These are phyloP conservation scores for Cyanidiococcus yangmingshanensis DNA, from an alignment of 23 red algal genomes.

Conservation along the genomic window DNA sequence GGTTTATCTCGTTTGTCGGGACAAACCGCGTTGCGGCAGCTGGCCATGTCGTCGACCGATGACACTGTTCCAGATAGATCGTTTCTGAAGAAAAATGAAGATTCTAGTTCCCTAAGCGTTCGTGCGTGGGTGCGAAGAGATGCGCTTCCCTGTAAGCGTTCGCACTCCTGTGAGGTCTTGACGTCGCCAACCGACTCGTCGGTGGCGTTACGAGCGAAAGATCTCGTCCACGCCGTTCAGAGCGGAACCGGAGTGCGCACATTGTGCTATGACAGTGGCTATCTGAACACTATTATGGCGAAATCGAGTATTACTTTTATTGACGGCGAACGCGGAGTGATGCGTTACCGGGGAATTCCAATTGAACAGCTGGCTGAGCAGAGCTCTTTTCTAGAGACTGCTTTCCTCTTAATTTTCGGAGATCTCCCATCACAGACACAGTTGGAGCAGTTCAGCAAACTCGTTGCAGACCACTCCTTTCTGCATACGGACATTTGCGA, in stretches of 20 bases:
- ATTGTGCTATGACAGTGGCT: conserved; percentile 76
- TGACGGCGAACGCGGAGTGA: conserved; percentile 46
- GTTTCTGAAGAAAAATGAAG: background rate
- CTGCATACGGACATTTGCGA: conserved; percentile 25
- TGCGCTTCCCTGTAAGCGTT: background rate
- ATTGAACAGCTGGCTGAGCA: conserved; percentile 60
- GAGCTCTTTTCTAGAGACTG: conserved; percentile 43
- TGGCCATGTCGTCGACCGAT: too few species aligned
- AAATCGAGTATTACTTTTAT: conserved; percentile 60
- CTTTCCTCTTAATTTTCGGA: conserved; percentile 57
- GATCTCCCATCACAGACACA: conserved; percentile 35
- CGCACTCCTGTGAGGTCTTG: background rate
- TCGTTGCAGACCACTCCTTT: conserved; percentile 23
- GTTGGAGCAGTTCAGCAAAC: conserved; percentile 17
- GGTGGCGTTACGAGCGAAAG: background rate
- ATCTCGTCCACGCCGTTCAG: background rate
- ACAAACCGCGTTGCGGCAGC: too few species aligned
- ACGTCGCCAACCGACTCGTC: background rate
- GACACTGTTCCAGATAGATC: background rate
- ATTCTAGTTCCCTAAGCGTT: background rate
- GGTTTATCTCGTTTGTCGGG: too few species aligned
- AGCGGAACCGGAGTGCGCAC: background rate
- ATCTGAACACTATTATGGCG: conserved; percentile 56
- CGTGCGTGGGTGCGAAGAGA: background rate
- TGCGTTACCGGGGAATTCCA: conserved; percentile 78